These are phyloP conservation scores for Kwoniella pini DNA, from an alignment of 768 basidiomycete species.

Conservation along the genomic window DNA sequence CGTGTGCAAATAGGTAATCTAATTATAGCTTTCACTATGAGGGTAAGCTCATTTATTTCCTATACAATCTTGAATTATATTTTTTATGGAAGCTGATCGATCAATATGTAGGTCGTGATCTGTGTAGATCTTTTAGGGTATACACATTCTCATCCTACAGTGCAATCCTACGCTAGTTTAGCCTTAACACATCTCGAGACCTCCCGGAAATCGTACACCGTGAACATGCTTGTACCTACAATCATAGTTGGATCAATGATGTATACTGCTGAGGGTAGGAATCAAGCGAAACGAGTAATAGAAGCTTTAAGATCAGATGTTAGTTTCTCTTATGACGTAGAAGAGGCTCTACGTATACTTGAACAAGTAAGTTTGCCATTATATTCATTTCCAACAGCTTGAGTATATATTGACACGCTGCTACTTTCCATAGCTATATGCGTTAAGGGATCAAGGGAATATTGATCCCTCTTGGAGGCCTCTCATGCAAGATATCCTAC, in stretches of 20 bases:
- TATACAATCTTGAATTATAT: background rate
- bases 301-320: constrained; percentile 2
- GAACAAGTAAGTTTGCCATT: background rate
- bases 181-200: constrained; percentile 9
- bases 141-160: constrained; percentile 13
- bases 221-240: constrained; percentile 15
- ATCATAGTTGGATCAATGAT: constrained; percentile 18
- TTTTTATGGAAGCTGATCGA: too few species aligned
- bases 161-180: constrained; percentile 8
- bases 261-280: background rate
- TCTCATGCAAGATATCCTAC: background rate
- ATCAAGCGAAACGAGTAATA: background rate
- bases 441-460: background rate
- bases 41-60: constrained; percentile 5
- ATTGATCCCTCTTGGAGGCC: constrained; percentile 3
- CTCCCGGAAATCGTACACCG: background rate
- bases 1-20: constrained; percentile 20
- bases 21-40: constrained; percentile 14
- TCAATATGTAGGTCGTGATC: constrained; percentile 9
- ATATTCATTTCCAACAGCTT: too few species aligned
- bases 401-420: too few species aligned
- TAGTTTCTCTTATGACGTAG: constrained; percentile 9
- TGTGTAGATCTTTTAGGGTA: constrained; percentile 15
- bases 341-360: constrained; percentile 8
- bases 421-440: background rate